These are phyloP conservation scores for Chlamydomonas reinhardtii DNA, from an alignment of 163 green algal genomes.

Conservation along the genomic window DNA sequence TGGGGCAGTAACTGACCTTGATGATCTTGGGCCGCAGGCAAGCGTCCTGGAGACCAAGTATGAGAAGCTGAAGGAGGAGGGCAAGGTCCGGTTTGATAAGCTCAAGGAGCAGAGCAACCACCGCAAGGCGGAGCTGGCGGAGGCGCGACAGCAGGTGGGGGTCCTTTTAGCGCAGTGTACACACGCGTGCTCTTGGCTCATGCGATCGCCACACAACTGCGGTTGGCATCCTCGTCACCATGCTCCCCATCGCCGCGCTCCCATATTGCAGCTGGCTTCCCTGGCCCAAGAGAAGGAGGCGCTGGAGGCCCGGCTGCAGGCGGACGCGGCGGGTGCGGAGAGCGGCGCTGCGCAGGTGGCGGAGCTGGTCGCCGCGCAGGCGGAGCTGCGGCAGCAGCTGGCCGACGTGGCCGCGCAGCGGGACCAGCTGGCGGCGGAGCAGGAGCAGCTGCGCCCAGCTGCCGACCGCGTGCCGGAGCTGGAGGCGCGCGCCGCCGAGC, in stretches of 20 bases:
- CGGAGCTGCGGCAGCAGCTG: constrained; percentile 15
- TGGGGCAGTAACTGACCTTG: too few relatives aligned
- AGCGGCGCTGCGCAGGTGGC: not conserved
- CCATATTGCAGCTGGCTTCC: constrained; percentile 1
- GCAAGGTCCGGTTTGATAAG: constrained; percentile 50
- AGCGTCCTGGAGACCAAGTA: constrained; percentile 40
- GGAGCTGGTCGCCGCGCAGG: not conserved
- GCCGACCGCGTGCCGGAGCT: constrained; percentile 9
- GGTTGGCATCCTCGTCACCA: too few relatives aligned
- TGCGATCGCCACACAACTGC: too few relatives aligned
- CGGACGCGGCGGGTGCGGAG: not conserved
- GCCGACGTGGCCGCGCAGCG: not conserved
- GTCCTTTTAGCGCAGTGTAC: too few relatives aligned
- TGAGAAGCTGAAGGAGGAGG: constrained; percentile 47
- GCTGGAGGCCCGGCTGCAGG: constrained; percentile 30
- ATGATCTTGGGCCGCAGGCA: not conserved
- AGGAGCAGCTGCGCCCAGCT: not conserved
- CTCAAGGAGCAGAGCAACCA: constrained; percentile 48
- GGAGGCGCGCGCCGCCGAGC: not conserved
- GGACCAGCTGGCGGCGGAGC: constrained; percentile 5
- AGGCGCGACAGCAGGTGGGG: constrained; percentile 34
- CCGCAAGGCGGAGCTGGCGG: constrained; percentile 42
- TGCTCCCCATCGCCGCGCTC: too few relatives aligned
- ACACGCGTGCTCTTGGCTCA: too few relatives aligned
- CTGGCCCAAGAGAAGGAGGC: constrained; percentile 32